Evolutionary conservation across 176 grass and related monocot species (phyloP), one percentile per base, ranked within the genome.

Genomic region (Puccinellia tenuiflora): DNA sequence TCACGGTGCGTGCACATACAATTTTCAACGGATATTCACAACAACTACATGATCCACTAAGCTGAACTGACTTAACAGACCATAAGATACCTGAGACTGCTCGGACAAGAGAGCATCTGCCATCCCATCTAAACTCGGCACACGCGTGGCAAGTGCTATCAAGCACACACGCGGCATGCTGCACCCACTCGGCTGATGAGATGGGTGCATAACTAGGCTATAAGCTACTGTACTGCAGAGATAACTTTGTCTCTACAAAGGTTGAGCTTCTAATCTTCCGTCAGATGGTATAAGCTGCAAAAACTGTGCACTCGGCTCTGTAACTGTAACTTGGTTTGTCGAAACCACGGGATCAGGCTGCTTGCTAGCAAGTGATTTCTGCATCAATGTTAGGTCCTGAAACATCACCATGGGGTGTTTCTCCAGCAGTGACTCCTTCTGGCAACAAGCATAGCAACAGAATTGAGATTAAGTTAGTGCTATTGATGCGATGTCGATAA

Each of bases 341-440:
- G 20, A 78, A 61, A 46, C 25, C 43, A 73, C 11, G 28, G 3
- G 48, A 52, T 15, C 14, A 47, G 50, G 66, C 60, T 34, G 70
- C 70, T 53, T 86, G 29, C 73, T 83, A 68, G 35, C 55, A 86
- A 90, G 85, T 35, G 88, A 68, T 75, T 83, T 90, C 53, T 90
- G 75, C 68, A 75, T 42, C 75, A 90, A 83, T 35, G 29, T 39
- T 43, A 90, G 68, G 80, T 86, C 79, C 68, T 87, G 42, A 21
- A 87, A 90, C 88, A 87, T 90, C 75, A 87, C 88, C 80, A 87
- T 51, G 24, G 80, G 84, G 3, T 86, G 75, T 40, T 0, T 43
- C 48, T 83, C 68, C 80, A 84, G 68, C 84, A 87, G 17, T 21
- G 80, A 75, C 39, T 75, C 48, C 39, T 86, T 69, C 88, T 90